Conservation (phyloP, 2,329 filamentous ascomycete genomes). For the Tolypocladium capitatum region DNA sequence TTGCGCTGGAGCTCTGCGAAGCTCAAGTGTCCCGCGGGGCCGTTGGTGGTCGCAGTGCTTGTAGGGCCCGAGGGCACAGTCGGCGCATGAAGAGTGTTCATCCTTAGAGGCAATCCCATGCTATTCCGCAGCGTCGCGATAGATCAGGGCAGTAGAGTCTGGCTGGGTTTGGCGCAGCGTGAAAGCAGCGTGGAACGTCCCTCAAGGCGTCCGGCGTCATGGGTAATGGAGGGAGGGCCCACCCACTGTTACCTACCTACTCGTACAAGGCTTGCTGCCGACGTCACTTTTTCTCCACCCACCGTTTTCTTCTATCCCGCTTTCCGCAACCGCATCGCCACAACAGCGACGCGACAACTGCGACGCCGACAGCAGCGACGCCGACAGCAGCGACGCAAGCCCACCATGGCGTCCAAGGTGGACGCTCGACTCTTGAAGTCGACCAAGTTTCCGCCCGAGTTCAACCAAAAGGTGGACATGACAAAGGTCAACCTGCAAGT, state of each 20-base stretch:
- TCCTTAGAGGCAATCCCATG: conserved; percentile 16
- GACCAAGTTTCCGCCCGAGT: conserved; percentile 89
- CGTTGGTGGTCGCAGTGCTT: conserved; percentile 45
- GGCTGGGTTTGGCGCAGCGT: neutral
- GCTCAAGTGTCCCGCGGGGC: conserved; percentile 49
- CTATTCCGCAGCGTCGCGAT: neutral
- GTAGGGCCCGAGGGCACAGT: conserved; percentile 62
- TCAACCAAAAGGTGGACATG: conserved; percentile 93
- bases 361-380: too few relatives aligned
- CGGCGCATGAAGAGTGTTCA: conserved; percentile 45
- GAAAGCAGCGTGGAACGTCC: neutral
- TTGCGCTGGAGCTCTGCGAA: conserved; percentile 70
- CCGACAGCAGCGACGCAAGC: neutral
- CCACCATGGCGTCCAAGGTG: conserved; percentile 64
- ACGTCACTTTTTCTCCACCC: conserved; percentile 16
- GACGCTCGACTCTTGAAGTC: conserved; percentile 81
- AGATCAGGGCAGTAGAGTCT: neutral
- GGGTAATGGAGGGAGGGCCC: neutral
- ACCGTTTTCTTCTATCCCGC: neutral
- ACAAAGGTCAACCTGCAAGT: conserved; percentile 93
- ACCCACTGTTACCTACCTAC: too few relatives aligned
- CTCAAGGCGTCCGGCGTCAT: too few relatives aligned
- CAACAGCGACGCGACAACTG: too few relatives aligned
- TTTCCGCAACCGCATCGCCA: neutral
- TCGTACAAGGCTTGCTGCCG: too few relatives aligned